Percentiles rank a stretch among this genome's conserved stretches.
These are phyloP conservation scores for Pleomassaria siparia DNA, from an alignment of 2,329 filamentous ascomycete species.

Conservation along the genomic window DNA sequence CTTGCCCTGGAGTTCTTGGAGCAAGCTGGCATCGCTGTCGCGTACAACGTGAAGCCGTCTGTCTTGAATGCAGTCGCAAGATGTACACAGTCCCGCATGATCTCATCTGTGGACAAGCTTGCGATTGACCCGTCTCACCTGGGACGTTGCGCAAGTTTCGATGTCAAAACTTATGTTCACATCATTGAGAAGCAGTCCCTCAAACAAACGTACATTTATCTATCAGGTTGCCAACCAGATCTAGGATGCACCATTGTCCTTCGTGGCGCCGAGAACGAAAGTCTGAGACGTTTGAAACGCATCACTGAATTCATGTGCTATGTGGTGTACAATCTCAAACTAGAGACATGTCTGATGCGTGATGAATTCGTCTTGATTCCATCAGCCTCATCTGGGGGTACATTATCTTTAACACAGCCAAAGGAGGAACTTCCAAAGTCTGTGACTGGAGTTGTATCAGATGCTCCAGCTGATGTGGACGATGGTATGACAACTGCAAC, in stretches of 20 bases:
- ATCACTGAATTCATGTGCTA: slow-evolving; percentile 99
- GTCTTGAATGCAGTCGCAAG: slow-evolving; percentile 93
- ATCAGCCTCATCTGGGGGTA: slow-evolving; percentile 53
- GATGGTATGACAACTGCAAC: neutral
- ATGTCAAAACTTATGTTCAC: slow-evolving; percentile 93
- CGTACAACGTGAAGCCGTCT: slow-evolving; percentile 94
- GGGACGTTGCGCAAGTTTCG: slow-evolving; percentile 81
- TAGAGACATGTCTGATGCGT: slow-evolving; percentile 90
- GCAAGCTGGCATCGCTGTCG: slow-evolving; percentile 86
- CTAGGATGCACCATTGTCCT: slow-evolving; percentile 94
- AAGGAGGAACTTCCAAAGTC: slow-evolving; percentile 12
- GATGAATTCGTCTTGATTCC: slow-evolving; percentile 90
- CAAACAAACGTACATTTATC: slow-evolving; percentile 94
- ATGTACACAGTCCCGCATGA: slow-evolving; percentile 87
- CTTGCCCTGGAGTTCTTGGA: slow-evolving; percentile 86
- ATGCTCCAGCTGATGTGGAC: neutral
- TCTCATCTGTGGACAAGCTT: slow-evolving; percentile 93
- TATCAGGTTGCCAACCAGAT: slow-evolving; percentile 86
- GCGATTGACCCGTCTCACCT: slow-evolving; percentile 73
- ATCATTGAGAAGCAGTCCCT: slow-evolving; percentile 87
- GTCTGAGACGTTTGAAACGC: slow-evolving; percentile 78
- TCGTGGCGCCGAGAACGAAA: slow-evolving; percentile 72
- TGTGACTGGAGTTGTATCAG: neutral
- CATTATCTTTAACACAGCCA: slow-evolving; percentile 19
- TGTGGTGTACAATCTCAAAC: slow-evolving; percentile 94